Percentiles rank a stretch among this genome's conserved stretches.
phyloP scores from a whole-genome alignment of 1,284 basidiomycete genomes.

The Moniliella sp. region DNA sequence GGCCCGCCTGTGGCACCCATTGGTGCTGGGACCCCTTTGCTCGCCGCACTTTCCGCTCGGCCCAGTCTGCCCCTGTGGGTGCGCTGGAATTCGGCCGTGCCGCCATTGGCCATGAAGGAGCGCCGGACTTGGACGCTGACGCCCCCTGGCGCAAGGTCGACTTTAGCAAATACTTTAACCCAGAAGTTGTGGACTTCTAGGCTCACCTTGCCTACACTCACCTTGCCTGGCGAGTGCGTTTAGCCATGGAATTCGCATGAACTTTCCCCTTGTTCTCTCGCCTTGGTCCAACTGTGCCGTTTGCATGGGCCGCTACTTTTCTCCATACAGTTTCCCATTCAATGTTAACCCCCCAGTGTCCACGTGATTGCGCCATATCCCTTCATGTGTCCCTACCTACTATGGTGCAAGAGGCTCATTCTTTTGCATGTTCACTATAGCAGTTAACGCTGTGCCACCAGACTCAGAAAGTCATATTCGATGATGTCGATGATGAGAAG shows the following conservation, averaged over 20 bases:
- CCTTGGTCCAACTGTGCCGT: conserved; percentile 15
- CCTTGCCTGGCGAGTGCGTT: conserved; percentile 27
- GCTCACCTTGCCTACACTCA: conserved; percentile 18
- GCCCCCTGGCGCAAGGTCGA: conserved; percentile 9
- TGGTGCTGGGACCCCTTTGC: conserved; percentile 13
- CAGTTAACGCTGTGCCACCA: too few species aligned
- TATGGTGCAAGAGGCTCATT: too few species aligned
- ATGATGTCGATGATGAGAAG: background rate
- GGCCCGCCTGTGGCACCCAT: conserved; percentile 10
- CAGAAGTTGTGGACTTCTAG: conserved; percentile 15
- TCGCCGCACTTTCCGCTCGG: conserved; percentile 16
- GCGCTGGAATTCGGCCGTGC: too few species aligned
- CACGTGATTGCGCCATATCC: background rate
- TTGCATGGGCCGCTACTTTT: conserved; percentile 32
- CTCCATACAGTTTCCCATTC: conserved; percentile 29
- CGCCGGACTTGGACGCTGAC: background rate
- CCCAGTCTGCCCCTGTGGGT: too few species aligned
- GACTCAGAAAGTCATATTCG: too few species aligned
- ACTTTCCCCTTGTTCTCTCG: too few species aligned
- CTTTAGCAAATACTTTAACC: conserved; percentile 30
- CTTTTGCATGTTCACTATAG: too few species aligned
- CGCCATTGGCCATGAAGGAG: conserved; percentile 3
- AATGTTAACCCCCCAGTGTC: conserved; percentile 18
- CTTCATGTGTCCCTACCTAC: too few species aligned
- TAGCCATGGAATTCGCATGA: too few species aligned